Evolutionary conservation across 371 early-diverging fungal genomes (phyloP), one percentile per base, ranked within the genome.

Genomic region (Haplosporangium sp.): DNA sequence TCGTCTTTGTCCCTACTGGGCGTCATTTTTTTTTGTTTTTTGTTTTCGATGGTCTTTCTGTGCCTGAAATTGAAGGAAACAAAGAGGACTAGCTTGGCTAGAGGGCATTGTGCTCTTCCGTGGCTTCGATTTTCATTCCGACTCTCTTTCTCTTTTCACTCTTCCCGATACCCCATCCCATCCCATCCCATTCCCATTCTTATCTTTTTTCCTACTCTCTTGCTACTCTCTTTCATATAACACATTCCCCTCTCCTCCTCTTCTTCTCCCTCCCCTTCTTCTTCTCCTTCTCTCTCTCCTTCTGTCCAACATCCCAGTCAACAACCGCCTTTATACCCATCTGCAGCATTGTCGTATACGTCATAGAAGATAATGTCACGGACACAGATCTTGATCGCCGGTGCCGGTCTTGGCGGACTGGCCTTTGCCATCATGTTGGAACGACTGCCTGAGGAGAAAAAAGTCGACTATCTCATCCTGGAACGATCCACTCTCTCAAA

Each of bases 401-500:
- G 77, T 5, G 77, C 60, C 13, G 77, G 77, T 9, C 50, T 77
- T 16, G 72, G 71, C 21, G 77, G 77, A 1, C 50, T 77, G 21
- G 71, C 64, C 7, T 18, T 77, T 20, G 77, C 71, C 57, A 71
- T 71, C 55, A 77, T 77, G 77, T 58, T 77, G 6, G 77, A 77
- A 12, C 71, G 66, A 7, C 57, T 77, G 8, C 77, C 77, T 13
- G 71, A 70, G 29, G 54, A 66, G 13, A 77, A 71, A 37, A 58
- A 59, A 53, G 71, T 77, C 53, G 77, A 77, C 67, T 77, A 77
- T 46, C 67, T 77, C 20, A 71, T 77, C 52, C 67, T 77, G 12
- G 77, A 77, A 20, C 62, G 71, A 13, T 67, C 72, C 14, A 14
- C 56, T 8, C 41, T 62, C 37, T 51, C 60, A 20, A 71, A 63